Percentiles rank a stretch among this genome's conserved stretches.
Conservation (phyloP, 176 grass and related monocot species). For the Tuctoria greenei region DNA sequence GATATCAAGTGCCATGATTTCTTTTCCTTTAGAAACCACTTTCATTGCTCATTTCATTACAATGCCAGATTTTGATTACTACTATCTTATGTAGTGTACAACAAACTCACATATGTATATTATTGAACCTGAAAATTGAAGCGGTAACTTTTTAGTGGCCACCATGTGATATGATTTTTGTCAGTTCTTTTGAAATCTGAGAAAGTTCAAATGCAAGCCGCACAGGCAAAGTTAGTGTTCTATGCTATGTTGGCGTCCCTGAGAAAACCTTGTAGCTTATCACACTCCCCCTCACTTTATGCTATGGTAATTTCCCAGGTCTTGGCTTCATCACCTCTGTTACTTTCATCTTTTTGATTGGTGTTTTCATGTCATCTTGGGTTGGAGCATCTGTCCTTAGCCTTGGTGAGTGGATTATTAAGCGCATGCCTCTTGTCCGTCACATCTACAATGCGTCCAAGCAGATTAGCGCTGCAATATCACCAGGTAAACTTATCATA, state of each 20-base stretch:
- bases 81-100: not conserved
- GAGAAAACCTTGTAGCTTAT: conserved; percentile 1
- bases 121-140: not conserved
- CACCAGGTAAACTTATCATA: conserved; percentile 64
- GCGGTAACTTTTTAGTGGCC: not conserved
- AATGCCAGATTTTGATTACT: not conserved
- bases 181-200: not conserved
- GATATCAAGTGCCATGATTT: not conserved
- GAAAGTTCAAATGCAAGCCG: not conserved
- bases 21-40: not conserved
- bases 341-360: conserved; percentile 86
- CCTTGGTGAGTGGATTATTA: conserved; percentile 99
- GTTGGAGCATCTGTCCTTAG: conserved; percentile 87
- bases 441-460: conserved; percentile 99
- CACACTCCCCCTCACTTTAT: not conserved
- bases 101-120: not conserved
- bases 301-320: conserved; percentile 49
- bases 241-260: conserved; percentile 10
- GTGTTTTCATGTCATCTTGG: conserved; percentile 99
- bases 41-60: not conserved
- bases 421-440: conserved; percentile 93
- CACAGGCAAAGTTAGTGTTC: conserved; percentile 9
- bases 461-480: conserved; percentile 96
- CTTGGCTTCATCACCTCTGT: conserved; percentile 96
- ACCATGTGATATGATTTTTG: not conserved